These are phyloP conservation scores for Xylaria curta DNA, from an alignment of 495 filamentous ascomycete species.

Conservation along the genomic window DNA sequence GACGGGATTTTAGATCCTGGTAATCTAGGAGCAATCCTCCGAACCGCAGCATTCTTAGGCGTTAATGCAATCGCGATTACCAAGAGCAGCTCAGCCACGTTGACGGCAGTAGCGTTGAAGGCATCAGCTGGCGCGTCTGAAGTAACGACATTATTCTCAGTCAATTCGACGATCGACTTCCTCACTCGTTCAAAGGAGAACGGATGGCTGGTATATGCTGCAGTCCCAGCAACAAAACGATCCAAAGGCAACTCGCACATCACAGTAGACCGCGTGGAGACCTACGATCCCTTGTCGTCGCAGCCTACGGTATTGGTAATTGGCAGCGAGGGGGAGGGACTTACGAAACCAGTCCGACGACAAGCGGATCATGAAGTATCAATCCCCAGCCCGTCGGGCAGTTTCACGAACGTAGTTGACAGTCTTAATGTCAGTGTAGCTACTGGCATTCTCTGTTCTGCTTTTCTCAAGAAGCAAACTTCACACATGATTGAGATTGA, in stretches of 20 bases:
- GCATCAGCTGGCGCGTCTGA: constrained; percentile 88
- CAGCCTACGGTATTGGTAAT: constrained; percentile 80
- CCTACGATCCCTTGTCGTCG: constrained; percentile 57
- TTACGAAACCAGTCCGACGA: constrained; percentile 64
- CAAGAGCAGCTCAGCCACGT: constrained; percentile 67
- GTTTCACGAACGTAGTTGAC: constrained; percentile 60
- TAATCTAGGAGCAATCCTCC: constrained; percentile 88
- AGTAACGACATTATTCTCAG: constrained; percentile 70
- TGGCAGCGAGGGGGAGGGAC: constrained; percentile 81
- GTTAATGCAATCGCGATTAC: constrained; percentile 76
- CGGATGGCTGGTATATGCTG: constrained; percentile 87
- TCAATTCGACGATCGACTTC: constrained; percentile 70
- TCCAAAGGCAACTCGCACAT: constrained; percentile 41
- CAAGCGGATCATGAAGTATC: constrained; percentile 67
- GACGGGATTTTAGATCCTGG: constrained; percentile 88
- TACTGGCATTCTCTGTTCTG: constrained; percentile 73
- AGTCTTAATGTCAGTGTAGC: constrained; percentile 90
- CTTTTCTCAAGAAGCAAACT: constrained; percentile 49
- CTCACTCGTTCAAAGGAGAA: constrained; percentile 67
- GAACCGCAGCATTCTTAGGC: constrained; percentile 85
- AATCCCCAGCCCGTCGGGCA: constrained; percentile 47
- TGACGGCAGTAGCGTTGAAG: constrained; percentile 81
- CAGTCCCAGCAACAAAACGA: constrained; percentile 60
- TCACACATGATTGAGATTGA: constrained; percentile 33
- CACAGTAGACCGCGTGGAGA: constrained; percentile 41